A percentile compares a stretch with the other conserved stretches of the same genome.
Evolutionary conservation across 352 stramenopile genomes (phyloP).

Genomic region (Paralagenidium karlingii): DNA sequence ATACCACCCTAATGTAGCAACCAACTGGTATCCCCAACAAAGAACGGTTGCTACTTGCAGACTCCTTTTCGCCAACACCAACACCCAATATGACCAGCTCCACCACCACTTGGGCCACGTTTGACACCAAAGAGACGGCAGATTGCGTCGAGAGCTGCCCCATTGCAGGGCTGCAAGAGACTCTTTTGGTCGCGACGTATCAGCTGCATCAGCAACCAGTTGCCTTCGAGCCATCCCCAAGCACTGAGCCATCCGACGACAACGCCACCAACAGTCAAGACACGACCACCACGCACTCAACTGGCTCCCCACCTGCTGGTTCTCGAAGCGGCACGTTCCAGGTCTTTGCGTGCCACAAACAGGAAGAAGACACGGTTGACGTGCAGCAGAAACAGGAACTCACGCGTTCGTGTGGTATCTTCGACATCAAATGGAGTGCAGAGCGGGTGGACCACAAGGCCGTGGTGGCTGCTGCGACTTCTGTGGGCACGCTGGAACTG

Average conservation of each 20-base stretch:
- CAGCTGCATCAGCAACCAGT: constrained; percentile 58
- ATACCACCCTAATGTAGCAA: too few species aligned
- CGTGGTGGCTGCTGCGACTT: constrained; percentile 46
- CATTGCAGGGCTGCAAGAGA: constrained; percentile 37
- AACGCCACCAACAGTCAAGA: too few species aligned
- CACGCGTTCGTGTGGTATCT: constrained; percentile 45
- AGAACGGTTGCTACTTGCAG: too few species aligned
- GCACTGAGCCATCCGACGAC: too few species aligned
- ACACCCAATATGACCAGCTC: too few species aligned
- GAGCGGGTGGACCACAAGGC: constrained; percentile 31
- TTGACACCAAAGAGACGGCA: constrained; percentile 65
- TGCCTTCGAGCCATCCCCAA: too few species aligned
- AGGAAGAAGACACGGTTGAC: constrained; percentile 9
- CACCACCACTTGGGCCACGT: too few species aligned
- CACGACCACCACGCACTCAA: not conserved
- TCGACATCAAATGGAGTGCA: constrained; percentile 75
- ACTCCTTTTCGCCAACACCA: too few species aligned
- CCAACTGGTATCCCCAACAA: too few species aligned
- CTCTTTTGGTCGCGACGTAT: constrained; percentile 68
- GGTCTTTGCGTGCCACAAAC: constrained; percentile 23
- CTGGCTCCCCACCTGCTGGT: constrained; percentile 8
- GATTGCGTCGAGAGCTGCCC: constrained; percentile 78
- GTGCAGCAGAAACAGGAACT: constrained; percentile 32
- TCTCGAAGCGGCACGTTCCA: constrained; percentile 52
- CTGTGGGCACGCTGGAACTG: constrained; percentile 49